Conservation (phyloP, 2,329 filamentous ascomycete species). For the Trichophyton verrucosum region DNA sequence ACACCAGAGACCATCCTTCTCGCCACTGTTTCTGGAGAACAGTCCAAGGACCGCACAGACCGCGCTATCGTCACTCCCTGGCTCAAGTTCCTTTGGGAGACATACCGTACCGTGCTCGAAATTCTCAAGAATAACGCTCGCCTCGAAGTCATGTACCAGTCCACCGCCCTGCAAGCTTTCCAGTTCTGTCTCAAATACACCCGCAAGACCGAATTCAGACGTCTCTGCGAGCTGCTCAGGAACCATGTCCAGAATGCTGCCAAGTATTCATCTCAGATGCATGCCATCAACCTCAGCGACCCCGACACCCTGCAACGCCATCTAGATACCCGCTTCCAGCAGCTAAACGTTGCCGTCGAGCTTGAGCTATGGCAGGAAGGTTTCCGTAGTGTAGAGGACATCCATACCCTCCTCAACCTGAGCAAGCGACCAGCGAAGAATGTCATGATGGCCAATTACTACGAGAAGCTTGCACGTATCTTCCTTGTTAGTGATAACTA, state of each 20-base stretch:
- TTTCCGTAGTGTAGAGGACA: constrained; percentile 97
- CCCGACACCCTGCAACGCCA: constrained; percentile 95
- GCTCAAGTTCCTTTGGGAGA: constrained; percentile 99
- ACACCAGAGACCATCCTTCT: constrained; percentile 96
- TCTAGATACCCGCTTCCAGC: constrained; percentile 94
- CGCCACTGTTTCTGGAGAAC: constrained; percentile 93
- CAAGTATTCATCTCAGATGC: constrained; percentile 98
- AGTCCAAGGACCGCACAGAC: constrained; percentile 93
- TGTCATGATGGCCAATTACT: constrained; percentile 99
- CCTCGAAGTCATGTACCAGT: constrained; percentile 95
- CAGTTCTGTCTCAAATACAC: constrained; percentile 98
- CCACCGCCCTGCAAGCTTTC: constrained; percentile 94
- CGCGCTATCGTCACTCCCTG: constrained; percentile 96
- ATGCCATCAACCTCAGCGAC: constrained; percentile 97
- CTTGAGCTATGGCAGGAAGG: constrained; percentile 98
- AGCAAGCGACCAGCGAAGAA: constrained; percentile 98
- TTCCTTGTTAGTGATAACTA: constrained; percentile 99
- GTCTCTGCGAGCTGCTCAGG: constrained; percentile 91
- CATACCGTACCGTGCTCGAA: constrained; percentile 93
- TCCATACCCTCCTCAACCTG: constrained; percentile 89
- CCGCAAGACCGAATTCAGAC: constrained; percentile 97
- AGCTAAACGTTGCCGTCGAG: constrained; percentile 95
- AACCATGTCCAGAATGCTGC: constrained; percentile 98
- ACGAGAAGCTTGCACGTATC: constrained; percentile 96
- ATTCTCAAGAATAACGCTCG: constrained; percentile 98